Base-by-base conservation (phyloP, 495 filamentous ascomycete species). In the Paragyromitra xinjiangensis region DNA sequence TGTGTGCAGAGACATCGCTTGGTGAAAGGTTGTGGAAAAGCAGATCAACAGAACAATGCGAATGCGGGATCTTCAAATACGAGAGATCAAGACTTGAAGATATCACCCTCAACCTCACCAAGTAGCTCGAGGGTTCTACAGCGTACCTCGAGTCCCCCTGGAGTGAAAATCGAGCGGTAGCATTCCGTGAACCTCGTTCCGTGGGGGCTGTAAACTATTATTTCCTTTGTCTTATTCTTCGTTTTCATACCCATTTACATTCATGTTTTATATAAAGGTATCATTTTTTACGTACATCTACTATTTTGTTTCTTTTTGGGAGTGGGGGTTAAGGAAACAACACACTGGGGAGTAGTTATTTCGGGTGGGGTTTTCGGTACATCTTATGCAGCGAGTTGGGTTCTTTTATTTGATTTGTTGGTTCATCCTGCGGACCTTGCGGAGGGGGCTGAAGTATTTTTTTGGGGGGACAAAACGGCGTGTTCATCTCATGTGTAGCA, bases 21-120 rank as follows among this genome's bases (percentile, higher is more conserved):
- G 8, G 95, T 98, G 77, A 98, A 98, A 84, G 94, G 93, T 34
- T 98, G 95, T 81, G 95, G 94, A 45, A 90, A 88, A 37, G 87
- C 86, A 1, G 79, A 81, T 45, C 65, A 78, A 11, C 77, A 64
- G 58, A 80, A 66, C 9, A 77, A 56, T 73, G 26, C 58, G 26
- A 73, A 73, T 55, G 22, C 53, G 55, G 29, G 37, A 42, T 34
- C 74, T 39, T 74, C 71, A 5, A 42, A 19, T 40, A 34, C 58
- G 37, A 56, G 66, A 26, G 77, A 71, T 11, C 77, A 79, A 61
- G 77, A 79, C 24, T 78, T 61, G 19, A 79, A 78, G 48, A 63
- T 56, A 67, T 78, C 77, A 48, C 77, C 77, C 8, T 71, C 74
- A 56, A 71, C 39, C 64, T 80, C 78, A 16, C 78, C 78, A 39